phyloP scores from a whole-genome alignment of 164 flowering plant species.

The Vitis cinerea region DNA sequence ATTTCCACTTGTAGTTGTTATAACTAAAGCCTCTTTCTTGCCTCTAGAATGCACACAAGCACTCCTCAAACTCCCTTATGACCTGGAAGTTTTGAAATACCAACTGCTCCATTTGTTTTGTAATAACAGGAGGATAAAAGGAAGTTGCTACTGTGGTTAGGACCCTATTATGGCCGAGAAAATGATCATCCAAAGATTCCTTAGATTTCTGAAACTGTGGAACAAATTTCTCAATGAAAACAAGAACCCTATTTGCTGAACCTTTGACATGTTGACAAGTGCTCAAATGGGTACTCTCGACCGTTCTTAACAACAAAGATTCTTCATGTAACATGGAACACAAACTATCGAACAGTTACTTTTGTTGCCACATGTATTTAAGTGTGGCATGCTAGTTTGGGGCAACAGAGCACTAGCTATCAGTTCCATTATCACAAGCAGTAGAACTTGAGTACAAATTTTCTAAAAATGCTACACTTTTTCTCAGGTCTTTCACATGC shows the following conservation, averaged over 20 bases:
- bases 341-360: constrained; percentile 77
- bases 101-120: constrained; percentile 52
- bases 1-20: too few relatives aligned
- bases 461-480: constrained; percentile 31
- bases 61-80: constrained; percentile 46
- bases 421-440: constrained; percentile 13
- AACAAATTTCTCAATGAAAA: too few relatives aligned
- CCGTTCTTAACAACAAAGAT: too few relatives aligned
- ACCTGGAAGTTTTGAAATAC: constrained; percentile 52
- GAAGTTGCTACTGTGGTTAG: constrained; percentile 21
- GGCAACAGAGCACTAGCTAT: constrained; percentile 20
- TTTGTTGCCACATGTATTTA: constrained; percentile 85
- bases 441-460: constrained; percentile 28
- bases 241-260: too few relatives aligned
- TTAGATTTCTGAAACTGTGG: too few relatives aligned
- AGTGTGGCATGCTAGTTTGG: constrained; percentile 42
- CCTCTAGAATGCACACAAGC: constrained; percentile 28
- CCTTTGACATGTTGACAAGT: too few relatives aligned
- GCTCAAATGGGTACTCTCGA: too few relatives aligned
- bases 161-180: too few relatives aligned
- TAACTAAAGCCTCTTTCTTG: constrained; percentile 36
- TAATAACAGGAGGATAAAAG: constrained; percentile 37
- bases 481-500: too few relatives aligned
- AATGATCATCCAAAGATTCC: too few relatives aligned
- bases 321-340: too few relatives aligned